Evolutionary conservation across 305 asterid genomes (phyloP).

Genomic region (Plantago coronopus): DNA sequence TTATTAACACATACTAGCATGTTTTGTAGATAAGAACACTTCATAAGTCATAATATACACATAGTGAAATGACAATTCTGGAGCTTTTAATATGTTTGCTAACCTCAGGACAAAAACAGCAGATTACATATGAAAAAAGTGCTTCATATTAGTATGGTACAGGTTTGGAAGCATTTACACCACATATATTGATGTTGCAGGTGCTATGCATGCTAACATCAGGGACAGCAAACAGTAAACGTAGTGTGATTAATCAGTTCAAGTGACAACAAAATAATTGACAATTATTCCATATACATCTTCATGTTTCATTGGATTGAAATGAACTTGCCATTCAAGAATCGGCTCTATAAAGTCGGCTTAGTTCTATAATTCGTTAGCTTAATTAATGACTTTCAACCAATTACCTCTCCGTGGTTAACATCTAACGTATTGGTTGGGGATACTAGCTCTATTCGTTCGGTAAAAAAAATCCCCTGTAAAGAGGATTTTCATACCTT

Average conservation of each 20-base stretch:
- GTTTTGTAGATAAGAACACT: neutral
- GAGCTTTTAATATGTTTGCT: neutral
- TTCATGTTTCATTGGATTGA: neutral
- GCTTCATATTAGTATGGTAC: neutral
- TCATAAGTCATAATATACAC: neutral
- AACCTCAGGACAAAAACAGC: neutral
- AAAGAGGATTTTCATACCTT: no score
- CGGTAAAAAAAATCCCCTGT: no score
- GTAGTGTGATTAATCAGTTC: neutral
- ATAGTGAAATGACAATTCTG: neutral
- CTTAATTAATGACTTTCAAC: neutral
- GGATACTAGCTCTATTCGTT: no score
- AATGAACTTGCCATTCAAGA: neutral
- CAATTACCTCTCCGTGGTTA: neutral
- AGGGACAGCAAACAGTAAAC: neutral
- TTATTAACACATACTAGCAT: neutral
- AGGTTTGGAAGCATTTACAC: neutral
- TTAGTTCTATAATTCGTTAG: neutral
- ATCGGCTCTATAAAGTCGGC: neutral
- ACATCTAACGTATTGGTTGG: neutral
- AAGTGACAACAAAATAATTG: conserved; percentile 3
- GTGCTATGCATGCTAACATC: neutral
- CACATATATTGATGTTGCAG: neutral
- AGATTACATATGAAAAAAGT: neutral
- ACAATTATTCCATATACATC: neutral